These are phyloP conservation scores for Crithidia sp. DNA, from an alignment of 208 protist genomes.

Conservation along the genomic window DNA sequence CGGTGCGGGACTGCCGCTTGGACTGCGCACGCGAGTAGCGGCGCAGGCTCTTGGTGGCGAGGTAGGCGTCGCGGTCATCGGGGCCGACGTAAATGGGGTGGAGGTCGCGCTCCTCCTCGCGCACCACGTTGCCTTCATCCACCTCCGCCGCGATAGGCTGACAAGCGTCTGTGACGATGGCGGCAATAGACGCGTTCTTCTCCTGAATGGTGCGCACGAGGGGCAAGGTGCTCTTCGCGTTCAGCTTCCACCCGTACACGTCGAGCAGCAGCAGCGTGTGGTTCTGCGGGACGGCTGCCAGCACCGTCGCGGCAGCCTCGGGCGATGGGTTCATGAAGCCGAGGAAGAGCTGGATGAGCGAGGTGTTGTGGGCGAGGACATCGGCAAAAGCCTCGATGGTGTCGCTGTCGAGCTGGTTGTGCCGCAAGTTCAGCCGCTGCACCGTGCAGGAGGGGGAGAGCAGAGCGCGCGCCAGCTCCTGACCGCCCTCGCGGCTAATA, in stretches of 20 bases:
- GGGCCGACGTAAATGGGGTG: conserved; percentile 85
- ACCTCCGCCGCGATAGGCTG: conserved; percentile 58
- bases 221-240: conserved; percentile 32
- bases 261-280: conserved; percentile 78
- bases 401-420: conserved; percentile 83
- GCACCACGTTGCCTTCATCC: conserved; percentile 64
- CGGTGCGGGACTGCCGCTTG: conserved; percentile 60
- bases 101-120: conserved; percentile 55
- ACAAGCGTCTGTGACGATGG: conserved; percentile 84
- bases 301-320: conserved; percentile 57
- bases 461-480: conserved; percentile 67
- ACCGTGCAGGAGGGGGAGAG: conserved; percentile 61
- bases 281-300: conserved; percentile 64
- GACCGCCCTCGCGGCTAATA: conserved; percentile 73
- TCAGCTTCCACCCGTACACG: conserved; percentile 87
- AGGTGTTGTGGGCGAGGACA: conserved; percentile 74
- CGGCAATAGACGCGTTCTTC: conserved; percentile 56
- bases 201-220: conserved; percentile 58
- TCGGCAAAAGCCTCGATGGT: conserved; percentile 67
- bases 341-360: conserved; percentile 91
- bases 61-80: conserved; percentile 86
- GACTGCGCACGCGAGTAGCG: conserved; percentile 82
- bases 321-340: conserved; percentile 87
- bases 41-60: conserved; percentile 80
- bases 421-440: conserved; percentile 86